Evolutionary conservation across 257 asterid species (phyloP).

Genomic region (Nicotiana obtusifolia): DNA sequence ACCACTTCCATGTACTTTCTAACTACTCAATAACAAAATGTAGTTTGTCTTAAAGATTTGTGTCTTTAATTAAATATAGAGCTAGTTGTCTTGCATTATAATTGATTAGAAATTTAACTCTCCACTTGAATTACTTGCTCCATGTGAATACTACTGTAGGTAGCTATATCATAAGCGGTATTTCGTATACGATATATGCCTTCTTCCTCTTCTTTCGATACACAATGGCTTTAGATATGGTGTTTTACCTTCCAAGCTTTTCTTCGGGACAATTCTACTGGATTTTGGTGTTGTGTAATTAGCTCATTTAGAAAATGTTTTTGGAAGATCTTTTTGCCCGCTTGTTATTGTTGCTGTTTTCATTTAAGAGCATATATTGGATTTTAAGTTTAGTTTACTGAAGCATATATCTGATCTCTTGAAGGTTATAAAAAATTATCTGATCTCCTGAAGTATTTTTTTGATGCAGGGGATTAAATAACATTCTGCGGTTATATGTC

Average conservation of each 20-base stretch:
- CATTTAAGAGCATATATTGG: neutral
- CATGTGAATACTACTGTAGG: neutral
- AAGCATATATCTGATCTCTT: neutral
- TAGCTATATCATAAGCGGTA: neutral
- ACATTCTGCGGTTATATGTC: slow-evolving; percentile 76
- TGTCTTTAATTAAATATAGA: neutral
- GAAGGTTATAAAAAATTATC: neutral
- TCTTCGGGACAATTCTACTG: neutral
- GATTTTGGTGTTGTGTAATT: neutral
- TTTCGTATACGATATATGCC: neutral
- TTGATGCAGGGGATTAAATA: slow-evolving; percentile 79
- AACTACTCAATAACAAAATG: neutral
- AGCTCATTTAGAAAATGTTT: neutral
- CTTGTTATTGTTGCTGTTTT: neutral
- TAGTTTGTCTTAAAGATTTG: neutral
- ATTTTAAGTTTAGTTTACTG: neutral
- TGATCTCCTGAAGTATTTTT: neutral
- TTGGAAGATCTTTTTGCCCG: neutral
- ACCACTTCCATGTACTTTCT: neutral
- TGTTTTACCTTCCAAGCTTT: neutral
- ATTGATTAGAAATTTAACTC: too few species aligned
- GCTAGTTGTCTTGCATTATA: neutral
- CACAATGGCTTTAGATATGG: slow-evolving; percentile 1
- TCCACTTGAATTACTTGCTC: neutral
- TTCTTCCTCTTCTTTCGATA: neutral